These are phyloP conservation scores for Sphaceloma murrayae DNA, from an alignment of 2,329 filamentous ascomycete species.

Conservation along the genomic window DNA sequence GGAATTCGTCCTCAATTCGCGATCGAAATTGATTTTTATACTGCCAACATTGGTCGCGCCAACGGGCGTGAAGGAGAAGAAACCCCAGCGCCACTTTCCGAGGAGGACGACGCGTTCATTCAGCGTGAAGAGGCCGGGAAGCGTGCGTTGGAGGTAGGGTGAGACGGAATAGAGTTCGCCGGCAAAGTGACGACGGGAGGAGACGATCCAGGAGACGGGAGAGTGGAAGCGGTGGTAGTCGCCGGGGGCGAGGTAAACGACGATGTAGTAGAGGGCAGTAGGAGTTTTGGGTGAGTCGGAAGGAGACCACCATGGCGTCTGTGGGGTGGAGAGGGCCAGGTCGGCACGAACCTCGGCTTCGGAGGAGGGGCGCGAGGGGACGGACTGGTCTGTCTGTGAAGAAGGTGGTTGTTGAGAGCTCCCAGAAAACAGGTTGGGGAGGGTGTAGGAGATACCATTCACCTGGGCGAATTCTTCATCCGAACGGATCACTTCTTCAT, in stretches of 20 bases:
- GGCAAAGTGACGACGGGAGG: conserved; percentile 90
- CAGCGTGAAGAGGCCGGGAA: conserved; percentile 89
- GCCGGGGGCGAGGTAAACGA: conserved; percentile 91
- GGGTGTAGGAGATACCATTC: conserved; percentile 91
- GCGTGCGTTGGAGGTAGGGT: conserved; percentile 82
- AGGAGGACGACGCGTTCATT: conserved; percentile 93
- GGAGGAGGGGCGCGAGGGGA: conserved; percentile 55
- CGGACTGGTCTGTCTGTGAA: conserved; percentile 59
- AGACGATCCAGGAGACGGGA: conserved; percentile 88
- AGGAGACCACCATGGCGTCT: conserved; percentile 41
- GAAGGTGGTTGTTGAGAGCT: conserved; percentile 14
- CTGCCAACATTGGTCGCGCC: conserved; percentile 96
- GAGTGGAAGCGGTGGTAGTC: conserved; percentile 99
- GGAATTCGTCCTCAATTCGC: conserved; percentile 85
- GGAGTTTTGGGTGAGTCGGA: conserved; percentile 31
- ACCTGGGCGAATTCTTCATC: conserved; percentile 90
- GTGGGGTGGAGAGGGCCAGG: conserved; percentile 56
- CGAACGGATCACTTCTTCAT: conserved; percentile 58
- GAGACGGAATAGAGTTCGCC: conserved; percentile 93
- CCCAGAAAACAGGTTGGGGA: conserved; percentile 82
- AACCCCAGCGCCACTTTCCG: conserved; percentile 91
- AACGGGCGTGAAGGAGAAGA: conserved; percentile 93
- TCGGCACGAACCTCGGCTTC: conserved; percentile 78
- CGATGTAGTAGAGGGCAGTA: conserved; percentile 79
- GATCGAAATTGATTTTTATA: conserved; percentile 94